Percentiles rank a stretch among this genome's conserved stretches.
phyloP scores from a whole-genome alignment of 441 rosid species.

The California macrophylla region DNA sequence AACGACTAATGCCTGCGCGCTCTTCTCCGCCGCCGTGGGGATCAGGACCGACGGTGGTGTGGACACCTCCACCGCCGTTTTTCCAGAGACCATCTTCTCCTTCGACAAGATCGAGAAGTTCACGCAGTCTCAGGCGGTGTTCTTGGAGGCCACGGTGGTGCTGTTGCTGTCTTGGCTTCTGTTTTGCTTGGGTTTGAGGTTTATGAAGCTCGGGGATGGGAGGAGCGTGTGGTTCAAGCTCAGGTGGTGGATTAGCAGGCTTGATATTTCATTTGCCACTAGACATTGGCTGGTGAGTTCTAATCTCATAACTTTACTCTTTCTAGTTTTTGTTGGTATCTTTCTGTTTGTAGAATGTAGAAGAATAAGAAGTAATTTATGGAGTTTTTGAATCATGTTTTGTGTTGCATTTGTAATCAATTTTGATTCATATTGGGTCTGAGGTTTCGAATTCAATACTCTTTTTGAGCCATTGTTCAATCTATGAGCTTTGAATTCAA shows the following conservation, averaged over 20 bases:
- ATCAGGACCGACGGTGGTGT: slow-evolving; percentile 43
- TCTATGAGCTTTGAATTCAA: background rate
- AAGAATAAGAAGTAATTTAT: background rate
- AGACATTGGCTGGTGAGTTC: slow-evolving; percentile 85
- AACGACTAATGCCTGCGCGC: slow-evolving; percentile 9
- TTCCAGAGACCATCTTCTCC: slow-evolving; percentile 56
- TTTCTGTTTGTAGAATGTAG: background rate
- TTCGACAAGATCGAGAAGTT: slow-evolving; percentile 71
- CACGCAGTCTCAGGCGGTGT: slow-evolving; percentile 85
- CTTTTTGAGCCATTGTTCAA: too few relatives aligned
- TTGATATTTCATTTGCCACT: slow-evolving; percentile 86
- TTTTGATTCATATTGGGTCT: background rate
- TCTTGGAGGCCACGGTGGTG: slow-evolving; percentile 76
- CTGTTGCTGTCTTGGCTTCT: slow-evolving; percentile 68
- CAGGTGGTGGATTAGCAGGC: slow-evolving; percentile 89
- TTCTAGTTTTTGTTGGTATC: background rate
- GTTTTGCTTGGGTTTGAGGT: slow-evolving; percentile 65
- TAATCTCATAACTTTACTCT: background rate
- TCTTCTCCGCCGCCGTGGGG: slow-evolving; percentile 18
- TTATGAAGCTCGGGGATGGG: slow-evolving; percentile 69
- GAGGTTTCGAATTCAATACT: too few relatives aligned
- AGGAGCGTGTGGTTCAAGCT: slow-evolving; percentile 56
- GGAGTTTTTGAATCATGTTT: too few relatives aligned
- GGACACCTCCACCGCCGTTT: slow-evolving; percentile 30
- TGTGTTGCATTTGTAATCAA: background rate